Base-by-base conservation (phyloP, 2,329 filamentous ascomycete species). In the Ophiostoma fasciatum region DNA sequence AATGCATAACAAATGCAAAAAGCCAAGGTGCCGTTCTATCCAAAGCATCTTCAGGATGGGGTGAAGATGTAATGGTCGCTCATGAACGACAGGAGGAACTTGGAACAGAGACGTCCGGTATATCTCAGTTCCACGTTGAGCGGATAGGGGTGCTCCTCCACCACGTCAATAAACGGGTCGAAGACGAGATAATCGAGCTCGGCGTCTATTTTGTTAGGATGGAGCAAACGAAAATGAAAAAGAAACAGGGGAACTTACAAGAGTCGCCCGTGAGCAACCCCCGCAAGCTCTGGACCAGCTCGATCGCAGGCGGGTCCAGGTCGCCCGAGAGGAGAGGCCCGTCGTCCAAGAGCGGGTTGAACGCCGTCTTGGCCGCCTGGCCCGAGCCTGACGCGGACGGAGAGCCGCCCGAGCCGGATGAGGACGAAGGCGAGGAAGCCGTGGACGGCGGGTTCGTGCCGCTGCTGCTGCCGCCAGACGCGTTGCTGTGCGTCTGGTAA, bases 301-400 rank as follows among this genome's bases (percentile, higher is more conserved):
- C 62, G 15, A 52, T 50, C 1, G 62, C 61, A 2, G 61, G 53
- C 23, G 44, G 48, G 42, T 71, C 67, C 34, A 71, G 51, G 40
- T 68, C 64, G 4, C 49, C 58, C 26, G 58, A 52, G 39, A 60
- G 53, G 15, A 57, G 49, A 34, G 59, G 56, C 28, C 50, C 49
- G 31, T 56, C 50, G 44, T 71, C 66, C 7, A 64, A 44, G n/a
- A 74, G 49, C 14, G 69, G 69, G 45, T 73, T 74, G 47, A 71
- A 74, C 33, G 67, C 57, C 50, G 39, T 13, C 35, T 46, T 46
- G 27, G 23, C 23, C 5, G 11, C 13, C 23, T 5, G 11, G 9
- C 23, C 23, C 23, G 23, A 25, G 6, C 23, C n/a, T n/a, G n/a
- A n/a, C n/a, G n/a, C n/a, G n/a, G n/a, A n/a, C n/a, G n/a, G n/a